Percentiles rank a stretch among this genome's conserved stretches.
These are phyloP conservation scores for Lepidium didymum DNA, from an alignment of 345 rosid species.

Conservation along the genomic window DNA sequence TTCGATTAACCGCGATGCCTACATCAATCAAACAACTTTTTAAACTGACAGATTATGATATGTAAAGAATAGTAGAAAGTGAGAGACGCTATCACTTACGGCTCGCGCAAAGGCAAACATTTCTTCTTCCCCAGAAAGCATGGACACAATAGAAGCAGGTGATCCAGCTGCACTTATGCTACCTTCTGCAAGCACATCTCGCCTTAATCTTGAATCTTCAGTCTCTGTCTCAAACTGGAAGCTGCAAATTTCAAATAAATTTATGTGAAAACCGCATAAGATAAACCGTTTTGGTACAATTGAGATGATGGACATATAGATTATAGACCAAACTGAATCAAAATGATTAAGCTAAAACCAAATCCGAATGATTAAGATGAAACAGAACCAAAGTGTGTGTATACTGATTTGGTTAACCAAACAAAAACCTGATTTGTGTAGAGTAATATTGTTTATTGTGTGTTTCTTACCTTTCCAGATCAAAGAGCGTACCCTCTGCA, in stretches of 20 bases:
- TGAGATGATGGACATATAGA: neutral
- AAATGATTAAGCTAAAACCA: neutral
- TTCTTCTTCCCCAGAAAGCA: conserved; percentile 87
- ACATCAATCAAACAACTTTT: conserved; percentile 14
- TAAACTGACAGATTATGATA: neutral
- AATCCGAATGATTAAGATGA: neutral
- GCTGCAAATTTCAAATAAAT: conserved; percentile 30
- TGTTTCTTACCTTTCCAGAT: conserved; percentile 63
- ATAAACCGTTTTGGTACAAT: neutral
- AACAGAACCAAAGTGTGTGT: too few species aligned
- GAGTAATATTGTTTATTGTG: neutral
- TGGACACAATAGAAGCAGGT: conserved; percentile 56
- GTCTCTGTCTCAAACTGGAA: conserved; percentile 91
- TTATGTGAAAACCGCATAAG: neutral
- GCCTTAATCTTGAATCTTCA: conserved; percentile 69
- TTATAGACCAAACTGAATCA: neutral
- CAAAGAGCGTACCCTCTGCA: conserved; percentile 85
- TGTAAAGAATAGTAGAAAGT: neutral
- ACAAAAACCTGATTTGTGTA: too few species aligned
- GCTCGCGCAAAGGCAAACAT: conserved; percentile 92
- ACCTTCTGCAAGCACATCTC: conserved; percentile 73
- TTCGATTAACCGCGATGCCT: conserved; percentile 84
- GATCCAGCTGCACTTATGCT: conserved; percentile 60
- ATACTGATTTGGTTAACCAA: too few species aligned
- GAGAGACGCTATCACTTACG: conserved; percentile 39